These are phyloP conservation scores for Phialophora verrucosa DNA, from an alignment of 2,329 filamentous ascomycete species.

Conservation along the genomic window DNA sequence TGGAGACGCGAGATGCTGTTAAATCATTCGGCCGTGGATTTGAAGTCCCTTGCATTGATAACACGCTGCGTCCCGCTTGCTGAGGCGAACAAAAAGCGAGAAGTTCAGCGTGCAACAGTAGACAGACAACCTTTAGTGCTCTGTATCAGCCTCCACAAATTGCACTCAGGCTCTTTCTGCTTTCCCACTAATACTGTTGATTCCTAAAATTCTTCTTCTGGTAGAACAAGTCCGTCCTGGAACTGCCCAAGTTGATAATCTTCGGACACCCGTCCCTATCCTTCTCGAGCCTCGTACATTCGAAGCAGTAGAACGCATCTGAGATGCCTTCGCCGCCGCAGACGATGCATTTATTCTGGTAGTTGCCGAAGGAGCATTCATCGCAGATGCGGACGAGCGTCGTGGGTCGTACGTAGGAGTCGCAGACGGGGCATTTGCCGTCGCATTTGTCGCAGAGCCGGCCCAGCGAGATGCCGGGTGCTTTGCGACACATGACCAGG, in stretches of 20 bases:
- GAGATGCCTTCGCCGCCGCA: constrained; percentile 98
- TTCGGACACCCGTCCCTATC: constrained; percentile 97
- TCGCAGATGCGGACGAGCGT: constrained; percentile 98
- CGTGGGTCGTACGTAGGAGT: constrained; percentile 97
- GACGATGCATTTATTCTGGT: constrained; percentile 99
- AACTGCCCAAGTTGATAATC: constrained; percentile 97
- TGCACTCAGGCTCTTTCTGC: not conserved
- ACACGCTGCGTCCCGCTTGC: not conserved
- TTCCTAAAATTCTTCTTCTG: constrained; percentile 75
- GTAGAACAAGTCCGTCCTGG: constrained; percentile 86
- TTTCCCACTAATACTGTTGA: constrained; percentile 48
- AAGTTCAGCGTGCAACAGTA: not conserved
- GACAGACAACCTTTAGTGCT: not conserved
- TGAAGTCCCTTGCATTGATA: not conserved
- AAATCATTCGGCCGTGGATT: not conserved
- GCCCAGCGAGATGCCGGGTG: constrained; percentile 95
- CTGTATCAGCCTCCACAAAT: not conserved
- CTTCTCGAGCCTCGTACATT: constrained; percentile 95
- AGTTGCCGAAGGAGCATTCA: constrained; percentile 99
- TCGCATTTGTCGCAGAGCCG: constrained; percentile 99
- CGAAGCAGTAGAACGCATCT: constrained; percentile 99
- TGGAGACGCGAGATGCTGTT: not conserved
- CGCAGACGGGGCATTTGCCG: constrained; percentile 98
- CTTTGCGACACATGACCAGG: constrained; percentile 99
- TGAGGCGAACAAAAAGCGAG: not conserved